Base-by-base conservation (phyloP, 768 basidiomycete genomes). In the Collybia nuda region DNA sequence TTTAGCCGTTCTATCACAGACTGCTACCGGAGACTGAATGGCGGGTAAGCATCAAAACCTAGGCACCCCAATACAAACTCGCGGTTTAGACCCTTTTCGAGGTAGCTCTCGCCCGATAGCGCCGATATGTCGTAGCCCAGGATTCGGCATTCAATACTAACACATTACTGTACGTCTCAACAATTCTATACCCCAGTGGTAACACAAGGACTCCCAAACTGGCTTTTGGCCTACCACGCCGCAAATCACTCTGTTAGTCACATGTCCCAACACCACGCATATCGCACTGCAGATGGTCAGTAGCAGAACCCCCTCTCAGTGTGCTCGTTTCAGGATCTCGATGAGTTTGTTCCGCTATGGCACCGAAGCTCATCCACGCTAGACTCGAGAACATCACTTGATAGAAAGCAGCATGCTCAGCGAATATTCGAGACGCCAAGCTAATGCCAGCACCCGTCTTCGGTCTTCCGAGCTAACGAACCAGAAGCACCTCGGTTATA, bases 381-480 rank as follows among this genome's bases (percentile, higher is more conserved):
- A 40, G 40, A 40, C 40, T 24, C 40, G 23, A 24, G 40, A 24
- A 40, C 40, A 40, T 40, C 40, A 40, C 40, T 40, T 40, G 40
- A 40, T 15, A 15, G 7, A 19, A n/a, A 40, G 12, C 40, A 40
- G 23, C 40, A n/a, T 40, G 40, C 40, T 15, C 40, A 15, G 5
- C 12, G n/a, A 40, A 2, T n/a, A 15, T 40, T 5, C 40, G 23
- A 40, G 23, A 40, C 40, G 40, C 40, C 40, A 40, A 40, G 40
- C 40, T 40, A 40, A 40, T 40, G 40, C 40, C 40, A 40, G 40
- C 40, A 40, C 23, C 19, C n/a, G 32, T 14, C 3, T 11, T 32
- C 3, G 32, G 40, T 15, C 40, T 40, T 24, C 19, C 12, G 9
- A 40, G 23, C 23, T 24, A 24, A n/a, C 8, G 40, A 40, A 32